These are phyloP conservation scores for Xylariaceae sp. DNA, from an alignment of 2,329 filamentous ascomycete genomes.

Conservation along the genomic window DNA sequence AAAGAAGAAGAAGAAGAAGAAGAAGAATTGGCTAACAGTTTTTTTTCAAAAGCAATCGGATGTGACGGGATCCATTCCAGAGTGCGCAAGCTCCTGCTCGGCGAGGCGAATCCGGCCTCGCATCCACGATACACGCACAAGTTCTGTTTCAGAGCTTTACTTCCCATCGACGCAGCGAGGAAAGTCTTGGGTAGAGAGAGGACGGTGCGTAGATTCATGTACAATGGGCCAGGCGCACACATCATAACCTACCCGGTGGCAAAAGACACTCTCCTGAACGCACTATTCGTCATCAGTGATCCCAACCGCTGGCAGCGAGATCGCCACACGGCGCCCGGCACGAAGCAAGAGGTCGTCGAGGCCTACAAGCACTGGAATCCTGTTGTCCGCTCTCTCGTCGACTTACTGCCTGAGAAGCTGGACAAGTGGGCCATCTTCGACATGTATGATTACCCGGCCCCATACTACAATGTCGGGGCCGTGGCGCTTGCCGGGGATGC, in stretches of 20 bases:
- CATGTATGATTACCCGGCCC: constrained; percentile 40
- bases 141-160: constrained; percentile 56
- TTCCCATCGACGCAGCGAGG: constrained; percentile 52
- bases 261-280: constrained; percentile 51
- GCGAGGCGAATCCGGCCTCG: constrained; percentile 38
- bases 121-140: constrained; percentile 50
- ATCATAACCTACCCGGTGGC: constrained; percentile 57
- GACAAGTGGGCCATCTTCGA: constrained; percentile 55
- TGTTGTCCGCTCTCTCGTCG: constrained; percentile 33
- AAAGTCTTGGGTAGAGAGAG: constrained; percentile 44
- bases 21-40: not conserved
- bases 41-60: constrained; percentile 41
- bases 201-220: constrained; percentile 48
- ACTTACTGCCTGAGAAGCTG: constrained; percentile 42
- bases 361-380: constrained; percentile 41
- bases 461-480: constrained; percentile 38
- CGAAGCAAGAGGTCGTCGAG: constrained; percentile 35
- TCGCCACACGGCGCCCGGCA: constrained; percentile 34
- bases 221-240: constrained; percentile 52
- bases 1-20: no score
- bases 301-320: constrained; percentile 33
- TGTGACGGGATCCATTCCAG: constrained; percentile 60
- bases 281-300: constrained; percentile 43
- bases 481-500: constrained; percentile 51
- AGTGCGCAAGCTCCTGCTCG: constrained; percentile 48